These are phyloP conservation scores for Coemansia javaensis DNA, from an alignment of 192 early-diverging fungal species.

Conservation along the genomic window DNA sequence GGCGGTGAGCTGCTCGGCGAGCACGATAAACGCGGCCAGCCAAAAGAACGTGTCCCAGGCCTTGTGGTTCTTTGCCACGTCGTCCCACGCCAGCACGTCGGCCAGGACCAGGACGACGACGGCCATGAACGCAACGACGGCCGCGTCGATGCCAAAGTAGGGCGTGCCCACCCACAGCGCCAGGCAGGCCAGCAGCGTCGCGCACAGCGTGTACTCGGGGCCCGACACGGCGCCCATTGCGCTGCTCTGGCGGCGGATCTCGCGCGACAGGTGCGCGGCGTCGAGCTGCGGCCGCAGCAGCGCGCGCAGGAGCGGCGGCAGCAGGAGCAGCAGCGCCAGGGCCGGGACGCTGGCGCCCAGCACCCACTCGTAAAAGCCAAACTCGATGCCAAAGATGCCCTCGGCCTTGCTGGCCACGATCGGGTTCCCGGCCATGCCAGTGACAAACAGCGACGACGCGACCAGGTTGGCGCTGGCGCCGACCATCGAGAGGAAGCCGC, in stretches of 20 bases:
- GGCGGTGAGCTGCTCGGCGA: constrained; percentile 68
- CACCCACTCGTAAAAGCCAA: constrained; percentile 64
- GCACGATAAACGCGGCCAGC: constrained; percentile 72
- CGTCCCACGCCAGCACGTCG: constrained; percentile 61
- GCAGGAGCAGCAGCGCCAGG: constrained; percentile 25
- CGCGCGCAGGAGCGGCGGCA: constrained; percentile 29
- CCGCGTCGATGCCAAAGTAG: constrained; percentile 59
- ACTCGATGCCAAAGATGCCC: constrained; percentile 59
- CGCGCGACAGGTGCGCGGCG: constrained; percentile 12
- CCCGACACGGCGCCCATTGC: constrained; percentile 19
- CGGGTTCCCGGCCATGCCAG: constrained; percentile 72
- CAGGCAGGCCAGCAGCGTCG: constrained; percentile 54
- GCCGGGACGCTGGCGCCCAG: constrained; percentile 54
- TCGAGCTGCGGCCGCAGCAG: constrained; percentile 31
- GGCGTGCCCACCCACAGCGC: constrained; percentile 58
- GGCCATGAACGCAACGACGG: constrained; percentile 65
- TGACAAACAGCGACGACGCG: constrained; percentile 67
- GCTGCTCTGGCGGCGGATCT: constrained; percentile 18
- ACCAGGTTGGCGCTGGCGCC: constrained; percentile 67
- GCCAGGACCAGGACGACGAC: constrained; percentile 55
- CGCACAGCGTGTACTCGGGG: constrained; percentile 48
- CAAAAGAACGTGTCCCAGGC: constrained; percentile 83
- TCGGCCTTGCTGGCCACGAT: constrained; percentile 59
- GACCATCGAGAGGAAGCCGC: constrained; percentile 58
- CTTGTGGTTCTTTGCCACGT: constrained; percentile 60